These are phyloP conservation scores for Auriscalpium microsporum DNA, from an alignment of 768 basidiomycete species.

Conservation along the genomic window DNA sequence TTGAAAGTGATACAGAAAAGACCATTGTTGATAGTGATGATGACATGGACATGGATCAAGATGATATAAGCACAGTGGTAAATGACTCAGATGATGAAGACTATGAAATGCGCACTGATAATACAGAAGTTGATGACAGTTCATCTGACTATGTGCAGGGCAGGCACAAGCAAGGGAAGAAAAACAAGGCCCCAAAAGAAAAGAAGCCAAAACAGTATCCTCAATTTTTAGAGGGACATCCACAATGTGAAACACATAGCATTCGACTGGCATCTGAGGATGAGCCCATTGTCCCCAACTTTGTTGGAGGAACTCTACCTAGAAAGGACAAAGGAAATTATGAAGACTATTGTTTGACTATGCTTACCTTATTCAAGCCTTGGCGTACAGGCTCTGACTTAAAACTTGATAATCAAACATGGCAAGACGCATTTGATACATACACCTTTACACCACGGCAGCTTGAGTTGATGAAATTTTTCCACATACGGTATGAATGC, in stretches of 20 bases:
- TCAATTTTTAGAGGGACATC: slow-evolving; percentile 15
- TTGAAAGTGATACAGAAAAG: not conserved
- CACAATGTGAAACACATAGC: slow-evolving; percentile 18
- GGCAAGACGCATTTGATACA: slow-evolving; percentile 17
- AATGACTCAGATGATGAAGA: too few relatives aligned
- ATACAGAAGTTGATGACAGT: too few relatives aligned
- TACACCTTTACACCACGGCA: slow-evolving; percentile 15
- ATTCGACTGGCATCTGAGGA: slow-evolving; percentile 3
- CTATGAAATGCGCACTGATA: too few relatives aligned
- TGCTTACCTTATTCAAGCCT: slow-evolving; percentile 12
- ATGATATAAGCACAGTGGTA: too few relatives aligned
- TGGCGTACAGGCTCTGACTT: slow-evolving; percentile 3
- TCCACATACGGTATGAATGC: slow-evolving; percentile 29
- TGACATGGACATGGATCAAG: too few relatives aligned
- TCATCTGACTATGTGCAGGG: too few relatives aligned
- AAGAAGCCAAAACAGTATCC: not conserved
- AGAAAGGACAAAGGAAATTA: slow-evolving; percentile 18
- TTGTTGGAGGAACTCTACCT: slow-evolving; percentile 23
- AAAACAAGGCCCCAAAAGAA: not conserved
- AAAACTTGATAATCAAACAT: slow-evolving; percentile 10
- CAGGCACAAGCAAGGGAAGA: too few relatives aligned
- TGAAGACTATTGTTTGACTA: slow-evolving; percentile 13
- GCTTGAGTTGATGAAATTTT: slow-evolving; percentile 20
- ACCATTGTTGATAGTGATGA: not conserved
- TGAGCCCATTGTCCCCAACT: slow-evolving; percentile 18